A percentile compares a stretch with the other conserved stretches of the same genome.
Conservation (phyloP, 805 yeast species). For the Pichia nanzhaoensis region DNA sequence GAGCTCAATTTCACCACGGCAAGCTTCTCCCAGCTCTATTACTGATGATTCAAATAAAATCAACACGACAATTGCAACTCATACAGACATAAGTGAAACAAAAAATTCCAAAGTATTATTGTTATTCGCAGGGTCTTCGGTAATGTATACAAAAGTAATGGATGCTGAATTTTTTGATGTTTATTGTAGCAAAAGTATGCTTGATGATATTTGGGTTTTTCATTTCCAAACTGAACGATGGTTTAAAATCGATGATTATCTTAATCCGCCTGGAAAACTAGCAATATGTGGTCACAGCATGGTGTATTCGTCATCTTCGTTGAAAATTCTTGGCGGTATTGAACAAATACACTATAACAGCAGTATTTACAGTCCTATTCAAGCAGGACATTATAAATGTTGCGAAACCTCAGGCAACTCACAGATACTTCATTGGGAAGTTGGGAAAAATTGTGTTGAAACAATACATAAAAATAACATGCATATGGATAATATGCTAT, state of each 20-base stretch:
- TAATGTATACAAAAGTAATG: conserved; percentile 19
- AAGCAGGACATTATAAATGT: not conserved
- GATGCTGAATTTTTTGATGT: conserved; percentile 15
- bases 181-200: conserved; percentile 25
- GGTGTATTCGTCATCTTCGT: conserved; percentile 14
- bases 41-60: not conserved
- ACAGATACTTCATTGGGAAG: conserved; percentile 2
- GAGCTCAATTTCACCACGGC: too few relatives aligned
- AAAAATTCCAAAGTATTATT: conserved; percentile 21
- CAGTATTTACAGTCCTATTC: not conserved
- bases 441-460: not conserved
- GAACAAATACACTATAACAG: conserved; percentile 13
- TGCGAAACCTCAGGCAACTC: not conserved
- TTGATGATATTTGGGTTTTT: conserved; percentile 47
- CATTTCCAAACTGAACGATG: conserved; percentile 39
- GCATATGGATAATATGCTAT: too few relatives aligned
- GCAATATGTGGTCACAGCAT: conserved; percentile 25
- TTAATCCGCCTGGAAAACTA: conserved; percentile 5
- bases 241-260: conserved; percentile 24
- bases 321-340: conserved; percentile 25
- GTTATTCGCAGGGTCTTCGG: conserved; percentile 30
- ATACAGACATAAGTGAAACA: conserved; percentile 7
- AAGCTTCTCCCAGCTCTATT: not conserved
- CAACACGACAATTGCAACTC: not conserved
- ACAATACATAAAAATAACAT: too few relatives aligned